A percentile compares a stretch with the other conserved stretches of the same genome.
Evolutionary conservation across 139 green algal species (phyloP).

Genomic region (Chlamydomonas sp.): DNA sequence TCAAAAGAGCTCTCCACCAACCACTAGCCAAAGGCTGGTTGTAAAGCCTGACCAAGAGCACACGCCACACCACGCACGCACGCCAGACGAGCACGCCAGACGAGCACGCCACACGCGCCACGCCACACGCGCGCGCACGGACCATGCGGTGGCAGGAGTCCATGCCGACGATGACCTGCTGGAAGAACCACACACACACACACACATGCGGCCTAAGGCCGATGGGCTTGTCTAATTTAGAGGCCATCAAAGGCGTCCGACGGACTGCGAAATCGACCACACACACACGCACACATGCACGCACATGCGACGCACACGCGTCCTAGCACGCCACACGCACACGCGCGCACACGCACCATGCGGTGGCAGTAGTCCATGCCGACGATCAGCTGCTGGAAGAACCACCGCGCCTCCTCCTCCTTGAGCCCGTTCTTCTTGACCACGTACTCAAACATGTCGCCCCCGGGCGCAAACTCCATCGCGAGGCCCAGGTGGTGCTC

Average conservation of each 20-base stretch:
- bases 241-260: no score
- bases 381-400: slow-evolving; percentile 98
- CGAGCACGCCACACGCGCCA: neutral
- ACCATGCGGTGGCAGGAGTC: slow-evolving; percentile 73
- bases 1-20: no score
- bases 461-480: slow-evolving; percentile 90
- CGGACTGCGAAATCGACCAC: no score
- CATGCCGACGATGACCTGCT: slow-evolving; percentile 93
- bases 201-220: no score
- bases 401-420: slow-evolving; percentile 91
- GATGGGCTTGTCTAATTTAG: no score
- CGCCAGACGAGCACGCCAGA: no score
- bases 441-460: slow-evolving; percentile 94
- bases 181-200: slow-evolving; percentile 99
- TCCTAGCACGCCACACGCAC: no score
- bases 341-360: slow-evolving; percentile 41
- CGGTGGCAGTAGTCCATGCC: slow-evolving; percentile 86
- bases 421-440: slow-evolving; percentile 74
- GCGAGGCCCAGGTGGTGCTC: slow-evolving; percentile 78
- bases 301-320: no score
- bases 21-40: no score
- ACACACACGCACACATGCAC: no score
- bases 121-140: neutral
- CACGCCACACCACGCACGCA: no score
- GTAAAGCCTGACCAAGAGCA: no score